Evolutionary conservation across 139 green algal genomes (phyloP).

Genomic region (Chlamydomonas sphaeroides): DNA sequence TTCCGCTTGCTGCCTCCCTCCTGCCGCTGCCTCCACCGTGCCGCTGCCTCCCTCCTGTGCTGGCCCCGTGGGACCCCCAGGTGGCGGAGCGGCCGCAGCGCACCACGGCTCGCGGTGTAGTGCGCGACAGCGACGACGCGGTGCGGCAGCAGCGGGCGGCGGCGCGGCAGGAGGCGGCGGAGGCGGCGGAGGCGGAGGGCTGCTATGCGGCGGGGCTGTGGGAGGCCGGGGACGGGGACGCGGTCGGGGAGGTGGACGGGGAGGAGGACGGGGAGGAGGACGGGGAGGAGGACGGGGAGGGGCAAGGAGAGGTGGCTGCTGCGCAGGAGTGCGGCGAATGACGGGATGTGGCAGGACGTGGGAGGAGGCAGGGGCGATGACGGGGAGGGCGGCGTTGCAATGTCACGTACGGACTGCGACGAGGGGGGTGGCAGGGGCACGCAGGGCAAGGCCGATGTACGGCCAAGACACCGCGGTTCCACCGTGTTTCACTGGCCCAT

Average conservation of each 20-base stretch:
- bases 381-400: too few relatives aligned
- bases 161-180: not conserved
- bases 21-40: not conserved
- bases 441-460: too few relatives aligned
- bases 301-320: too few relatives aligned
- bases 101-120: constrained; percentile 49
- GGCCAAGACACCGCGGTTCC: too few relatives aligned
- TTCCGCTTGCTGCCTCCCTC: not conserved
- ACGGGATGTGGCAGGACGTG: too few relatives aligned
- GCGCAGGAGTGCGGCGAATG: too few relatives aligned
- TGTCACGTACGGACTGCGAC: too few relatives aligned
- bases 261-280: not conserved
- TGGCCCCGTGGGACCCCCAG: not conserved
- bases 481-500: too few relatives aligned
- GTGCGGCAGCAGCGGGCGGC: constrained; percentile 33
- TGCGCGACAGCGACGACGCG: constrained; percentile 39
- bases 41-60: not conserved
- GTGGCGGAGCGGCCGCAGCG: constrained; percentile 55
- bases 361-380: too few relatives aligned
- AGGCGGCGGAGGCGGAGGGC: not conserved
- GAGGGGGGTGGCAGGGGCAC: too few relatives aligned
- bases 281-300: not conserved
- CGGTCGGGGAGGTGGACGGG: too few relatives aligned
- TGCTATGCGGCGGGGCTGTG: not conserved
- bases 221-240: not conserved